Evolutionary conservation across 495 filamentous ascomycete species (phyloP).

Genomic region (Achaetomiella virescens): DNA sequence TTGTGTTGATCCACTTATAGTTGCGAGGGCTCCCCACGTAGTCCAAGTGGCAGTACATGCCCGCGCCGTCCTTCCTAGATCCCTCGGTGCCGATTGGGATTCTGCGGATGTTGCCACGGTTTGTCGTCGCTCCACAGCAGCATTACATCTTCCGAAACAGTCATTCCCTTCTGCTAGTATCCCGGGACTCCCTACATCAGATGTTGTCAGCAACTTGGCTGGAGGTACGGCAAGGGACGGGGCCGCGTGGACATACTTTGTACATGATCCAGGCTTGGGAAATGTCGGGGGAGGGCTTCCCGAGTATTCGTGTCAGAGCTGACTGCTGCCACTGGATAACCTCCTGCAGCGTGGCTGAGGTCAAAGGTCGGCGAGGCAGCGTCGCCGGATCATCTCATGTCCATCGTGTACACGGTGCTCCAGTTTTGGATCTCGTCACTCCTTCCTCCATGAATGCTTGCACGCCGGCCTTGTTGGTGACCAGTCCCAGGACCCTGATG

Average conservation of each 20-base stretch:
- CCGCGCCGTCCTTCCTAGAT: slow-evolving; percentile 48
- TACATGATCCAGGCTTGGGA: slow-evolving; percentile 62
- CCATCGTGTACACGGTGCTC: slow-evolving; percentile 53
- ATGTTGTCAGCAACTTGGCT: neutral
- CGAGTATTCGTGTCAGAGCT: slow-evolving; percentile 41
- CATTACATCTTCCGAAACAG: slow-evolving; percentile 58
- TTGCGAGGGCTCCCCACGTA: slow-evolving; percentile 54
- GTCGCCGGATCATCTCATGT: slow-evolving; percentile 61
- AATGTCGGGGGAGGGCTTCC: slow-evolving; percentile 40
- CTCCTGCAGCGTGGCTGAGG: slow-evolving; percentile 43
- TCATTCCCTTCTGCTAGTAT: slow-evolving; percentile 57
- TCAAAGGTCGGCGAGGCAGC: slow-evolving; percentile 44
- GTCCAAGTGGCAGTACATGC: slow-evolving; percentile 65
- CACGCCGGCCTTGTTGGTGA: slow-evolving; percentile 49
- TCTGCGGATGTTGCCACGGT: slow-evolving; percentile 54
- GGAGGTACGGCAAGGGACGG: neutral
- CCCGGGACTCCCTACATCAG: slow-evolving; percentile 45
- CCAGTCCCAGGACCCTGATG: slow-evolving; percentile 53
- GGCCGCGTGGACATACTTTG: slow-evolving; percentile 23
- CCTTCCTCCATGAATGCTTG: slow-evolving; percentile 51
- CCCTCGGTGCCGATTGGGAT: slow-evolving; percentile 54
- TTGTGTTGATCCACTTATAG: slow-evolving; percentile 62
- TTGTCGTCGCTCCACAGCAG: slow-evolving; percentile 65
- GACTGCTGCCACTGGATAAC: slow-evolving; percentile 49
- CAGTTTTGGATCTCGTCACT: slow-evolving; percentile 48